Base-by-base conservation (phyloP, 345 rosid genomes). In the Citrus unshiu region DNA sequence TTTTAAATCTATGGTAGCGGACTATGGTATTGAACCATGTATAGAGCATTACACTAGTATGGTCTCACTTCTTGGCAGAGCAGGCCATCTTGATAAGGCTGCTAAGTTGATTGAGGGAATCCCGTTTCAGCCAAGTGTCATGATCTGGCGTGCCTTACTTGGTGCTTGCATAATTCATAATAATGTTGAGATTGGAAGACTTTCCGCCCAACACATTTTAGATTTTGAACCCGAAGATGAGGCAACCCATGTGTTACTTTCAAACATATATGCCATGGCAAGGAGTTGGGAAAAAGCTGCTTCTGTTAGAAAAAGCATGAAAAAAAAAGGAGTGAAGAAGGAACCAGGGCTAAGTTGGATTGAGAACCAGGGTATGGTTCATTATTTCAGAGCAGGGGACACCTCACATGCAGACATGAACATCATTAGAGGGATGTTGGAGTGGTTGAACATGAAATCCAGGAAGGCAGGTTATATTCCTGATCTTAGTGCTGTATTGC, bases 311-410 rank as follows among this genome's bases (percentile, higher is more conserved):
- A 90, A 84, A 75, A 85, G 70, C 78, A 96, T 94, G 98, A 90
- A 85, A 81, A 82, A 74, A 72, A 89, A 81, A 21, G 94, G 97
- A 73, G 85, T 96, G 25, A 94, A 86, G 83, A 94, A 96, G 85
- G 92, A 90, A 73, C 95, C 93, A 0, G 99, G 99, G 58, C 66
- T 96, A 79, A 96, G 98, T 85, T 96, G 98, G 99, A 74, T 91
- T 59, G 99, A 91, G 79, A 85, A 81, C 87, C 87, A 91, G 78
- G 95, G 98, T 5, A 77, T 74, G 3, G 87, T 85, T 79, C 85
- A 90, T 75, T 91, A 83, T 90, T 95, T 95, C 85, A 77, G 87
- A 25, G 97, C 85, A 3, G 93, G 91, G 66, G 92, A 85, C 68
- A 78, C 83, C 76, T 88, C 85, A 27, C 99, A 95, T 86, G 88